Percentiles rank a stretch among this genome's conserved stretches.
Conservation (phyloP, 1,139 yeast genomes). For the Pneumocystis jirovecii region DNA sequence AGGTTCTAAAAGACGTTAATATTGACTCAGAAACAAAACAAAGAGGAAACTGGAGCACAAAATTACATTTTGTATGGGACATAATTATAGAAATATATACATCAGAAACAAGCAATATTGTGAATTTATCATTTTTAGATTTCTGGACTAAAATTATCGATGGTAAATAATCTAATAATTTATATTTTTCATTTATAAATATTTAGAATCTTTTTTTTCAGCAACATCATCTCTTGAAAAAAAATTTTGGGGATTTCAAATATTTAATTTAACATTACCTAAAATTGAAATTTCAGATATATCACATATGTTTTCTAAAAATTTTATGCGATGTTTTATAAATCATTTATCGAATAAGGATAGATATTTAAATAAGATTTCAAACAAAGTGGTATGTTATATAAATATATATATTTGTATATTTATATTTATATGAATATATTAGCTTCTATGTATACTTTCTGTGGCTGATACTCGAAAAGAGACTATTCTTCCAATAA, state of each 20-base stretch:
- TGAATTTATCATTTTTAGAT: slow-evolving; percentile 36
- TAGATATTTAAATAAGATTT: slow-evolving; percentile 52
- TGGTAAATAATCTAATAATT: slow-evolving; percentile 5
- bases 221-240: slow-evolving; percentile 70
- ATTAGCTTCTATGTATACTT: slow-evolving; percentile 33
- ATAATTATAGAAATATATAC: slow-evolving; percentile 25
- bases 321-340: slow-evolving; percentile 57
- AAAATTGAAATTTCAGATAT: slow-evolving; percentile 26
- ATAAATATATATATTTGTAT: neutral
- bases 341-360: slow-evolving; percentile 60
- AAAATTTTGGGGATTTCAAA: slow-evolving; percentile 73
- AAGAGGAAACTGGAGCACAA: slow-evolving; percentile 62
- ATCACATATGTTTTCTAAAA: slow-evolving; percentile 42
- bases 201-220: slow-evolving; percentile 50
- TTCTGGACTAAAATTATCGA: slow-evolving; percentile 76
- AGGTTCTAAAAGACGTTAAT: slow-evolving; percentile 34
- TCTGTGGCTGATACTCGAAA: slow-evolving; percentile 28
- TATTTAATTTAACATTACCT: slow-evolving; percentile 40
- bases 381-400: slow-evolving; percentile 25
- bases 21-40: neutral
- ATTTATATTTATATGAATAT: neutral
- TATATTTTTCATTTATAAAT: neutral
- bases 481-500: slow-evolving; percentile 33
- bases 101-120: neutral
- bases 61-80: slow-evolving; percentile 73